Conservation (phyloP, 208 protist species). For the Leishmania tropica region DNA sequence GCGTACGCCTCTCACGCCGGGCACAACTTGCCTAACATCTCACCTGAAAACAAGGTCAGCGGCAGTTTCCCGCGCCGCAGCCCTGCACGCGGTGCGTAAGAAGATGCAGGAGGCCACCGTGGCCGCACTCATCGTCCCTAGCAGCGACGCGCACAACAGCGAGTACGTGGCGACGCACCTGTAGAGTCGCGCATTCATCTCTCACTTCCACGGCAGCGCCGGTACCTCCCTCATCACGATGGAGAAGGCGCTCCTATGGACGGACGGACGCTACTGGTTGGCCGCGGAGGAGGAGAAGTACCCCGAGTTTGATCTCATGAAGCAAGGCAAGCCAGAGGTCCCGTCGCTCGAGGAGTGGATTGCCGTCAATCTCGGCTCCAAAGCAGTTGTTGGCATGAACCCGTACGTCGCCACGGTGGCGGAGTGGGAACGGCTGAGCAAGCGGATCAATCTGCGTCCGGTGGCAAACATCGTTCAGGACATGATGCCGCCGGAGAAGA, state of each 20-base stretch:
- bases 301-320: conserved; percentile 87
- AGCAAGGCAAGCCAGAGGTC: conserved; percentile 60
- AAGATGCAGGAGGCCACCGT: conserved; percentile 74
- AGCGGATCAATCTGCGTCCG: conserved; percentile 52
- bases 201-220: conserved; percentile 95
- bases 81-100: conserved; percentile 66
- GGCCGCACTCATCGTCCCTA: conserved; percentile 90
- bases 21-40: not conserved
- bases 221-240: conserved; percentile 87
- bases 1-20: not conserved
- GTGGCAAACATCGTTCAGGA: conserved; percentile 43
- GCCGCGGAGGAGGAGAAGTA: conserved; percentile 90
- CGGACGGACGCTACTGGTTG: conserved; percentile 97
- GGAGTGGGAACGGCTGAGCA: conserved; percentile 71
- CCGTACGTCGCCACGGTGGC: conserved; percentile 72
- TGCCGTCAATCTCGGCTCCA: conserved; percentile 41
- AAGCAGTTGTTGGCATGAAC: conserved; percentile 60
- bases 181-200: conserved; percentile 93
- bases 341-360: conserved; percentile 80
- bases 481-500: conserved; percentile 40
- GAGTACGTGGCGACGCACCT: conserved; percentile 95
- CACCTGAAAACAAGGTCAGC: not conserved
- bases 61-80: conserved; percentile 30
- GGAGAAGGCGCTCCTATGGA: conserved; percentile 94
- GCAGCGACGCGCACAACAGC: conserved; percentile 95